Base-by-base conservation (phyloP, 352 stramenopile species). In the Halophytophthora batemanensis region DNA sequence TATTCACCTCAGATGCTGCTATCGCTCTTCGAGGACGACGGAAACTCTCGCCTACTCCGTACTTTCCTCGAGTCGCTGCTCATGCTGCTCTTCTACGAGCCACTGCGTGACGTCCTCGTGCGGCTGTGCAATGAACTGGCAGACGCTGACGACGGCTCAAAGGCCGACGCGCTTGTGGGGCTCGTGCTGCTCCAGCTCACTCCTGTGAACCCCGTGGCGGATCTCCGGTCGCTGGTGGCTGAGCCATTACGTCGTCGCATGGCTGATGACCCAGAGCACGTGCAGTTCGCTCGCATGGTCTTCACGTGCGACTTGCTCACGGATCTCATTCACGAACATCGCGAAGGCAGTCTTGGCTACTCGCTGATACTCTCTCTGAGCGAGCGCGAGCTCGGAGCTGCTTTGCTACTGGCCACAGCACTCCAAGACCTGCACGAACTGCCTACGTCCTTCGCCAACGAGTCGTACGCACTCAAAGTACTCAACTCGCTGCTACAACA, bases 221-320 rank as follows among this genome's bases (percentile, higher is more conserved):
- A 49, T 10, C 53, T 63, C 4, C 40, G 17, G 2, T 37, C 56
- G 1, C 51, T 71, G 1, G 56, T 64, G 14, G 38, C 48, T n/a
- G 42, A 58, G 40, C 45, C 15, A 23, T 28, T 71, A 6, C 35
- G 53, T 22, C 49, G 58, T 25, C 62, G 59, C 21, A 59, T 75
- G 36, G 48, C 17, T 22, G 43, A 71, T 1, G 76, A 87, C 31
- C 41, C 61, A 8, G 50, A 53, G 11, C 74, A 87, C 46, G 40
- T 82, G 8, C 56, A 53, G 28, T 91, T 91, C 47, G 57, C 73
- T 2, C 76, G 79, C 10, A 89, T 91, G 81, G 36, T 91, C 18
- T 89, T 86, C 61, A 87, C 77, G 23, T 91, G 81, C 43, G 81
- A 91, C 51, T 58, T 91, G 45, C 45, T 91, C 15, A 91, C 81